Conservation (phyloP, 2,329 filamentous ascomycete species). For the Neonectria neomacrospora region DNA sequence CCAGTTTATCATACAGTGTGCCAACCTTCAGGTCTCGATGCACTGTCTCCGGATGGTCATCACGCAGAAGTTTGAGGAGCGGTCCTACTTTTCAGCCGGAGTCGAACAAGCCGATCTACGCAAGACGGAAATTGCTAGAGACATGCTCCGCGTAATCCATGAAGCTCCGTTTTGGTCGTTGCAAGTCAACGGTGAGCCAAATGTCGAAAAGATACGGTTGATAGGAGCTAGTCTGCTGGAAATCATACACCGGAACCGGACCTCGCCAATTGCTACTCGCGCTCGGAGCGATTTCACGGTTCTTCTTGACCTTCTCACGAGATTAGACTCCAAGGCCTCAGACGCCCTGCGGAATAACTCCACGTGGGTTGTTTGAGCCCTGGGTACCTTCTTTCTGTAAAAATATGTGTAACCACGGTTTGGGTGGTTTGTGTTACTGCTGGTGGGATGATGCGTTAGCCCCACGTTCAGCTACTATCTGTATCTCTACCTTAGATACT, state of each 20-base stretch:
- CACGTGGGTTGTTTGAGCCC: constrained; percentile 14
- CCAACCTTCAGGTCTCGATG: constrained; percentile 54
- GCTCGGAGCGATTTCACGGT: constrained; percentile 53
- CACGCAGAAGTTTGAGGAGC: constrained; percentile 49
- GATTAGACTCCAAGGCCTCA: constrained; percentile 56
- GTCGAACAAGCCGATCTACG: constrained; percentile 47
- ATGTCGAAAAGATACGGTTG: constrained; percentile 54
- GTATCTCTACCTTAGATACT: too few relatives aligned
- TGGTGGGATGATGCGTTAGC: too few relatives aligned
- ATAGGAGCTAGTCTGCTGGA: constrained; percentile 53
- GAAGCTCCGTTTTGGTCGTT: constrained; percentile 56
- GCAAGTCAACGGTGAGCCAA: constrained; percentile 54
- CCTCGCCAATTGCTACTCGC: constrained; percentile 50
- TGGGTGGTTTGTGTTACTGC: too few relatives aligned
- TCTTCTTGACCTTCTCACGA: constrained; percentile 54
- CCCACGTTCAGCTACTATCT: too few relatives aligned
- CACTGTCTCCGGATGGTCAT: constrained; percentile 57
- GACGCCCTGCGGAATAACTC: constrained; percentile 52
- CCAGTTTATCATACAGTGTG: constrained; percentile 53
- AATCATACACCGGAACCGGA: constrained; percentile 52
- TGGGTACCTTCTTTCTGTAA: background rate
- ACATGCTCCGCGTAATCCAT: constrained; percentile 54
- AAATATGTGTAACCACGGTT: background rate
- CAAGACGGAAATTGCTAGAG: constrained; percentile 57
- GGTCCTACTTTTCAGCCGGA: constrained; percentile 46